phyloP scores from a whole-genome alignment of 805 yeast species.

The Candida cerambycidarum region DNA sequence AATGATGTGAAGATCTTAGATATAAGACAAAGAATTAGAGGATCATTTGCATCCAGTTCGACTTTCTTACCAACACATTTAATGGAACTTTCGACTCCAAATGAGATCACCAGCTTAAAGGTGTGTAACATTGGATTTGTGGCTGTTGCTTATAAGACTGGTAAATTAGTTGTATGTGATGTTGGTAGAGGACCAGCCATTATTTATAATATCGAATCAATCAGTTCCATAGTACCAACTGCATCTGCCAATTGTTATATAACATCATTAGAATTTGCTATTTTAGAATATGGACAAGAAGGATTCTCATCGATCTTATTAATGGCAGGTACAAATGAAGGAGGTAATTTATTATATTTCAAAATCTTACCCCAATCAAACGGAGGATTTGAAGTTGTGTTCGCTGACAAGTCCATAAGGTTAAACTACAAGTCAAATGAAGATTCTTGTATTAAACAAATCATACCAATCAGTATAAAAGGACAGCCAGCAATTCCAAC shows the following conservation, averaged over 20 bases:
- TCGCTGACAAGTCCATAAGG: slow-evolving; percentile 42
- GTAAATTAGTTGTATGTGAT: slow-evolving; percentile 75
- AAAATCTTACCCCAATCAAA: slow-evolving; percentile 61
- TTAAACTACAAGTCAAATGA: slow-evolving; percentile 43
- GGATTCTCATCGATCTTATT: slow-evolving; percentile 70
- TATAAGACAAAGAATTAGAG: slow-evolving; percentile 55
- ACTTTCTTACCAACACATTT: slow-evolving; percentile 36
- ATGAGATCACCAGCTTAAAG: slow-evolving; percentile 55
- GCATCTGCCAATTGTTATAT: slow-evolving; percentile 37
- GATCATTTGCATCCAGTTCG: slow-evolving; percentile 27
- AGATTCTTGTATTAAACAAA: slow-evolving; percentile 50
- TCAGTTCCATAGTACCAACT: slow-evolving; percentile 31
- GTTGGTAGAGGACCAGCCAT: slow-evolving; percentile 71
- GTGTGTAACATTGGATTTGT: slow-evolving; percentile 82
- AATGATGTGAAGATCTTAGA: slow-evolving; percentile 44
- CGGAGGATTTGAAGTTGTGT: slow-evolving; percentile 60
- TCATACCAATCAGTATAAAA: slow-evolving; percentile 58
- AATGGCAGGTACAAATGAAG: slow-evolving; percentile 73
- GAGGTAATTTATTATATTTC: slow-evolving; percentile 63
- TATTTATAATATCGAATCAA: slow-evolving; percentile 43
- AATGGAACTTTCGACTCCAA: slow-evolving; percentile 34
- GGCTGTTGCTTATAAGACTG: slow-evolving; percentile 73
- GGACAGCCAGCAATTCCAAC: slow-evolving; percentile 71
- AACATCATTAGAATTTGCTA: slow-evolving; percentile 70
- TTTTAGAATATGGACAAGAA: slow-evolving; percentile 66